Percentiles rank a stretch among this genome's conserved stretches.
Conservation (phyloP, 305 asterid genomes). For the Fraxinus greggii region DNA sequence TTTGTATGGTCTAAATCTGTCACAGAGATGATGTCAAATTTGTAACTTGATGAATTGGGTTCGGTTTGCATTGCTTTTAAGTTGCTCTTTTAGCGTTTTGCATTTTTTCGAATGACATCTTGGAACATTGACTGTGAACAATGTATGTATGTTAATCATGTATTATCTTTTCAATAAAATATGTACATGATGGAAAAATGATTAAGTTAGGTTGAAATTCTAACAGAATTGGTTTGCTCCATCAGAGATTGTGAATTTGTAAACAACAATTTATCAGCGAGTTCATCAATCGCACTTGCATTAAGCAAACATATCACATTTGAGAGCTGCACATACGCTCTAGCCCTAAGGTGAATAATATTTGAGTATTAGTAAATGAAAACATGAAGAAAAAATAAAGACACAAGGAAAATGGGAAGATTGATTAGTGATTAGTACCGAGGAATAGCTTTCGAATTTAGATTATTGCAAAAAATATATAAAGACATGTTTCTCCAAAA, state of each 20-base stretch:
- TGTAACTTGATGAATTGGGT: too few species aligned
- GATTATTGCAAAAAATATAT: background rate
- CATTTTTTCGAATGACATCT: too few species aligned
- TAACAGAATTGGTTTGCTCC: background rate
- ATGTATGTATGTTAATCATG: background rate
- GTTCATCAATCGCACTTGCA: background rate
- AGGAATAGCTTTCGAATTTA: background rate
- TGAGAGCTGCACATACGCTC: background rate
- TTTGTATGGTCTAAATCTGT: too few species aligned
- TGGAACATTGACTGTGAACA: too few species aligned
- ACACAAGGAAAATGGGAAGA: background rate
- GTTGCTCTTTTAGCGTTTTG: too few species aligned
- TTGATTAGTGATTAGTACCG: background rate
- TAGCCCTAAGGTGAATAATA: background rate
- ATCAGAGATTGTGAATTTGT: background rate
- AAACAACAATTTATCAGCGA: background rate
- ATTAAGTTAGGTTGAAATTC: background rate
- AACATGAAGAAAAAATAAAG: background rate
- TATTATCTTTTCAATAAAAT: background rate
- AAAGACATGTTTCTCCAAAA: background rate
- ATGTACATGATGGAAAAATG: background rate
- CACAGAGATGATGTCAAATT: too few species aligned
- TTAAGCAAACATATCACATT: background rate
- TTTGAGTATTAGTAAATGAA: background rate
- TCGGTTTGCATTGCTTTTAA: too few species aligned